Base-by-base conservation (phyloP, 371 early-diverging fungal genomes). In the Syncephalastrum racemosum region DNA sequence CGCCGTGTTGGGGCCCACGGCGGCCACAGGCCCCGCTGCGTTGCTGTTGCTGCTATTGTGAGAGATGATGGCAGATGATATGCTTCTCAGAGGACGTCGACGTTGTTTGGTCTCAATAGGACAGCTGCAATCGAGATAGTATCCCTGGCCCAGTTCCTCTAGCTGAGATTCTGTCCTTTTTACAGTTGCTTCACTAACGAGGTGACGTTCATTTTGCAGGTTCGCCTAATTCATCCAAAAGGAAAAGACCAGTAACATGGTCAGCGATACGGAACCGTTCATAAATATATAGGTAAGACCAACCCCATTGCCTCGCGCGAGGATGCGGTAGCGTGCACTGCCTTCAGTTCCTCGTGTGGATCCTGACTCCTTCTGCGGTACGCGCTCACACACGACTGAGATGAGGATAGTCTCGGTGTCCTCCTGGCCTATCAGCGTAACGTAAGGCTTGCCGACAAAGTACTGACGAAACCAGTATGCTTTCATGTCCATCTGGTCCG, bases 401-500 rank as follows among this genome's bases (percentile, higher is more conserved):
- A 75, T 67, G n/a, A 57, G 18, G 43, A 44, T 50, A 39, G 46
- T 14, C 24, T 43, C 41, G 18, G 40, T 41, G 5, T 16, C 24
- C 16, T 25, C 40, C 4, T 27, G 43, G 12, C 71, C 73, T 42
- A 77, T 68, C 16, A 73, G 49, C 1, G 73, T 75, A 12, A 65
- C 52, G 49, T 78, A 78, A 0, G 75, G 69, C 43, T 75, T 72
- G 27, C 75, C 79, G 13, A 78, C 69, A 64, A 78, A 78, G 48
- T 69, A 54, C 15, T 64, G 66, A 5, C 79, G 58, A 52, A 78
- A 78, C 79, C 79, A 78, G 36, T 50, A 56, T 5, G 73, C 67
- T 27, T 70, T 56, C 20, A 47, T 12, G 60, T 70, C 66, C 55
- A 64, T 58, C 24, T 67, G 68, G 25, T 74, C 74, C n/a, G 70